Percentiles rank a stretch among this genome's conserved stretches.
These are phyloP conservation scores for Curvularia lunata DNA, from an alignment of 2,329 filamentous ascomycete species.

Conservation along the genomic window DNA sequence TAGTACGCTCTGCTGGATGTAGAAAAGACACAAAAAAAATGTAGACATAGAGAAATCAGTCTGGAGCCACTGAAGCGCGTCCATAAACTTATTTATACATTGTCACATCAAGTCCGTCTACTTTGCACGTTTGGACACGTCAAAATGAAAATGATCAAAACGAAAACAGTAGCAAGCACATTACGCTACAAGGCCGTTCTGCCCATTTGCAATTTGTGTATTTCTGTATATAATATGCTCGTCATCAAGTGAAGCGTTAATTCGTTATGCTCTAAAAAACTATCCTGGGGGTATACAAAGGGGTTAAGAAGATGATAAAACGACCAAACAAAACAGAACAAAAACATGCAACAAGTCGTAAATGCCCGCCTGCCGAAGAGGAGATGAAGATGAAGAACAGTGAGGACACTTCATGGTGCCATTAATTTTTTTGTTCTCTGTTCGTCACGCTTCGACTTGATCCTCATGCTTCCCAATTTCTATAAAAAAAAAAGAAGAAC, in stretches of 20 bases:
- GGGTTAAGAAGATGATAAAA: background rate
- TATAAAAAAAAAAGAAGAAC: background rate
- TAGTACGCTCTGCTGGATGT: background rate
- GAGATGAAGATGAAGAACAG: background rate
- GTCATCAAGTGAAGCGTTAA: constrained; percentile 10
- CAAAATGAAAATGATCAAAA: background rate
- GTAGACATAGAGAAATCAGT: constrained; percentile 1
- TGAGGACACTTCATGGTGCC: background rate
- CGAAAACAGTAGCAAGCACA: background rate
- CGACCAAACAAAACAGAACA: background rate
- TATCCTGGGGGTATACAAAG: constrained; percentile 16
- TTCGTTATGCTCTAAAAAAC: constrained; percentile 12
- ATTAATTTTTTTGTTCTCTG: background rate
- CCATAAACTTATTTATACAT: background rate
- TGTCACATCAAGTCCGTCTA: background rate
- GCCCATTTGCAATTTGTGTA: too few species aligned
- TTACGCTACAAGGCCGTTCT: background rate
- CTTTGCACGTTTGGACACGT: background rate
- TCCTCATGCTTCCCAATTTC: background rate
- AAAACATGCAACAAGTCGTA: constrained; percentile 2
- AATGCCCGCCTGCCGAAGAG: constrained; percentile 3
- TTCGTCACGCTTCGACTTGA: background rate
- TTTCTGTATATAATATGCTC: background rate
- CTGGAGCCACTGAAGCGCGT: background rate
- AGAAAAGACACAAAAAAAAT: background rate